These are phyloP conservation scores for Podaxis sp. DNA, from an alignment of 768 basidiomycete genomes.

Conservation along the genomic window DNA sequence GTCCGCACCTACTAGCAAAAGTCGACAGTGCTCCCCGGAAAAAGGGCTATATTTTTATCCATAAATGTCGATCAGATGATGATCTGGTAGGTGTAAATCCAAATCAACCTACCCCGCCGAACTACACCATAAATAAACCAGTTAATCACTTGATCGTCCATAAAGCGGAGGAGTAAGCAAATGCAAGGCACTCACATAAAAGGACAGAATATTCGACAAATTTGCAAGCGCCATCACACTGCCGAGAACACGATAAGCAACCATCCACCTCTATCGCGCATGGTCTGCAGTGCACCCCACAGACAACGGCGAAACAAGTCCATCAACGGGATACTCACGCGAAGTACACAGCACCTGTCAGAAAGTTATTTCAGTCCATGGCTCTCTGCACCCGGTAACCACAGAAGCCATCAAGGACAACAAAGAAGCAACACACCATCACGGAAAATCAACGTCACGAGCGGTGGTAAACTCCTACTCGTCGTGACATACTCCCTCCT, in stretches of 20 bases:
- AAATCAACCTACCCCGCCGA: slow-evolving; percentile 25
- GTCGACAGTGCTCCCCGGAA: slow-evolving; percentile 48
- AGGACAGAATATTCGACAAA: slow-evolving; percentile 43
- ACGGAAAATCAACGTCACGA: slow-evolving; percentile 43
- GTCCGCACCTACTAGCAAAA: slow-evolving; percentile 46
- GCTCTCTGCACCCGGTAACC: background rate
- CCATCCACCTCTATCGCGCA: background rate
- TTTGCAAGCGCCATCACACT: slow-evolving; percentile 56
- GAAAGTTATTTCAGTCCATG: background rate
- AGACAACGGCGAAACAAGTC: background rate
- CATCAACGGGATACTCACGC: slow-evolving; percentile 35
- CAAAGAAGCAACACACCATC: slow-evolving; percentile 41
- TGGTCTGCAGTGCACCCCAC: background rate
- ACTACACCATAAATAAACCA: slow-evolving; percentile 17
- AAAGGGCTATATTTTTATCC: slow-evolving; percentile 33
- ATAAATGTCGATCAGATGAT: background rate
- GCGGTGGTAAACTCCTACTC: slow-evolving; percentile 27
- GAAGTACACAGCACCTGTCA: slow-evolving; percentile 53
- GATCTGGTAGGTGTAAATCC: background rate
- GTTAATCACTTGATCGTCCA: slow-evolving; percentile 5
- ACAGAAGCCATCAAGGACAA: background rate
- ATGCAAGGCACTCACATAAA: slow-evolving; percentile 27
- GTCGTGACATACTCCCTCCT: slow-evolving; percentile 26
- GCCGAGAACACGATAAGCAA: background rate
- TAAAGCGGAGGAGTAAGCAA: background rate